A percentile compares a stretch with the other conserved stretches of the same genome.
phyloP scores from a whole-genome alignment of 2,329 filamentous ascomycete species.

The Lachnum nothofagi region DNA sequence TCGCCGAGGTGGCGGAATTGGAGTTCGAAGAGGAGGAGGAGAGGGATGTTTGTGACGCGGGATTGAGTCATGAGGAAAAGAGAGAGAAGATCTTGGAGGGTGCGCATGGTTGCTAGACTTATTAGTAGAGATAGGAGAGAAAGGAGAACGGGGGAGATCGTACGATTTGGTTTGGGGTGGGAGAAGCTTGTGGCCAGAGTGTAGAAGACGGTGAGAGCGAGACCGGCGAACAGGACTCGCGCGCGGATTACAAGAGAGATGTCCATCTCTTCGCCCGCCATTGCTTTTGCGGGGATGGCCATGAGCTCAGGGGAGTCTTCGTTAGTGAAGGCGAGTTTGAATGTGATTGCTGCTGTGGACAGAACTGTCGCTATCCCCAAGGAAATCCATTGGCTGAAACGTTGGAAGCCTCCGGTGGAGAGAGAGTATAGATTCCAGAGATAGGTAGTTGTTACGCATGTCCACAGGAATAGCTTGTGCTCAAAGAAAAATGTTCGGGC shows the following conservation, averaged over 20 bases:
- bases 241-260: conserved; percentile 32
- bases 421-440: conserved; percentile 39
- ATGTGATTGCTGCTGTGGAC: conserved; percentile 60
- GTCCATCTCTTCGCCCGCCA: conserved; percentile 24
- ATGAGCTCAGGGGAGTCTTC: conserved; percentile 85
- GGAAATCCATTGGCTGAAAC: conserved; percentile 28
- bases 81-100: conserved; percentile 65
- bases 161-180: conserved; percentile 23
- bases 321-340: conserved; percentile 84
- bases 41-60: conserved; percentile 74
- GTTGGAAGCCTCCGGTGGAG: conserved; percentile 22
- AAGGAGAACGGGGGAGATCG: neutral
- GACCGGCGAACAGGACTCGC: conserved; percentile 44
- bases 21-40: conserved; percentile 70
- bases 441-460: conserved; percentile 65
- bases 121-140: conserved; percentile 6
- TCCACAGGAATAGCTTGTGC: conserved; percentile 68
- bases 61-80: conserved; percentile 84
- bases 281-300: conserved; percentile 34
- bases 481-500: conserved; percentile 64
- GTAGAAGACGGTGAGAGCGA: conserved; percentile 35
- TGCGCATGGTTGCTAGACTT: conserved; percentile 27
- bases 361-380: conserved; percentile 37
- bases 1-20: conserved; percentile 50
- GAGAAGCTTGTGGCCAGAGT: conserved; percentile 41